Base-by-base conservation (phyloP, 1,284 basidiomycete genomes). In the Austroboletus olivaceoglutinosus region DNA sequence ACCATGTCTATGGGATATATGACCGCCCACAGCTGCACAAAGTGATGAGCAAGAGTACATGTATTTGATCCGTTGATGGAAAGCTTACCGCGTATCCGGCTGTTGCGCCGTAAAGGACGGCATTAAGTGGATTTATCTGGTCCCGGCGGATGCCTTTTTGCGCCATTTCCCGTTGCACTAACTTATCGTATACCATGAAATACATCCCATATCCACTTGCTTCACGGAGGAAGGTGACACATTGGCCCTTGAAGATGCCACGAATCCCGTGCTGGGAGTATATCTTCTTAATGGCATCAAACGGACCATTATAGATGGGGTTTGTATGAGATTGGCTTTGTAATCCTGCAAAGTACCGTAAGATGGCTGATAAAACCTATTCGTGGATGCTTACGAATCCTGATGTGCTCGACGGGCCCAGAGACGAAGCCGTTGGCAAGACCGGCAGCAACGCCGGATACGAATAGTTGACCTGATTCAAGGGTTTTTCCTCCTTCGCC, bases 1-100 rank as follows among this genome's bases (percentile, higher is more conserved):
- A 98, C 85, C 80, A 97, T 92, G 70, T 96, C 94, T 68, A 93
- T 86, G 9, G 92, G 92, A 73, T 94, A 94, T 73, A 93, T 93
- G 11, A 90, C 75, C 22, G 80, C 85, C 89, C 89, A 91, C 23
- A 91, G 73, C 89, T 91, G 55, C 25, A 52, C 3, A 21, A 37
- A 36, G 1, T 4, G 25, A 23, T 66, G 18, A 56, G 43, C 21
- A 11, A 10, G 29, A 15, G 9, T 34, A 15, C 31, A n/a, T 33
- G 15, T n/a, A 33, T 5, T 4, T 31, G n/a, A 44, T 30, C 1
- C 16, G 51, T 43, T 31, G 25, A 16, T 21, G 40, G 45, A 36
- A 13, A 9, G 64, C 87, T 66, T 65, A 91, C 89, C 47, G 83
- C 86, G 64, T 91, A 92, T 44, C 91, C 91, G 29, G 93, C 91